These are phyloP conservation scores for Phylloporus arenicola DNA, from an alignment of 768 basidiomycete species.

Conservation along the genomic window DNA sequence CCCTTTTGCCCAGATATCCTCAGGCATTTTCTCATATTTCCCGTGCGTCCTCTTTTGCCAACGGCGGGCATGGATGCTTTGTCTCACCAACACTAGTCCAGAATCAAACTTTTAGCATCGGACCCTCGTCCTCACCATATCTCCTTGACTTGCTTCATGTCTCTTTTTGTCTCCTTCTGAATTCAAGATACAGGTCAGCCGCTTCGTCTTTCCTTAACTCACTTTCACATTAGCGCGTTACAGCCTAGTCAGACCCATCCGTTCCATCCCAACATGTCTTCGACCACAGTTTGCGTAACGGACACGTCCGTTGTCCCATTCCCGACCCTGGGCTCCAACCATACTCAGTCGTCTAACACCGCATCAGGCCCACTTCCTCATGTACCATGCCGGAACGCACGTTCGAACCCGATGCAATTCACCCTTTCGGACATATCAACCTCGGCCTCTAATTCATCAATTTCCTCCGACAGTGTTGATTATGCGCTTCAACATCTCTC, in stretches of 20 bases:
- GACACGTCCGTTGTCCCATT: slow-evolving; percentile 25
- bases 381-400: slow-evolving; percentile 48
- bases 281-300: slow-evolving; percentile 21
- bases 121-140: slow-evolving; percentile 1
- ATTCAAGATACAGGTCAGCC: slow-evolving; percentile 4
- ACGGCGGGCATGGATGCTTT: neutral
- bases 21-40: slow-evolving; percentile 2
- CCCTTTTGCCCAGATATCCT: slow-evolving; percentile 4
- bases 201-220: neutral
- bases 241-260: slow-evolving; percentile 4
- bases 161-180: slow-evolving; percentile 14
- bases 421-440: slow-evolving; percentile 13
- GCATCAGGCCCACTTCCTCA: slow-evolving; percentile 59
- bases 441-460: slow-evolving; percentile 6
- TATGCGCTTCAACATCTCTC: slow-evolving; percentile 3
- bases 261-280: slow-evolving; percentile 11
- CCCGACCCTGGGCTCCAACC: slow-evolving; percentile 20
- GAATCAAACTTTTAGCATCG: slow-evolving; percentile 11
- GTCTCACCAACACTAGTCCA: slow-evolving; percentile 14
- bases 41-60: slow-evolving; percentile 4
- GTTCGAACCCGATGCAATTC: slow-evolving; percentile 2
- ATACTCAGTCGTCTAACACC: slow-evolving; percentile 41
- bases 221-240: neutral
- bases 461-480: slow-evolving; percentile 4
- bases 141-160: slow-evolving; percentile 14